Evolutionary conservation across 768 basidiomycete genomes (phyloP).

Genomic region (Xerocomellus intermedius): DNA sequence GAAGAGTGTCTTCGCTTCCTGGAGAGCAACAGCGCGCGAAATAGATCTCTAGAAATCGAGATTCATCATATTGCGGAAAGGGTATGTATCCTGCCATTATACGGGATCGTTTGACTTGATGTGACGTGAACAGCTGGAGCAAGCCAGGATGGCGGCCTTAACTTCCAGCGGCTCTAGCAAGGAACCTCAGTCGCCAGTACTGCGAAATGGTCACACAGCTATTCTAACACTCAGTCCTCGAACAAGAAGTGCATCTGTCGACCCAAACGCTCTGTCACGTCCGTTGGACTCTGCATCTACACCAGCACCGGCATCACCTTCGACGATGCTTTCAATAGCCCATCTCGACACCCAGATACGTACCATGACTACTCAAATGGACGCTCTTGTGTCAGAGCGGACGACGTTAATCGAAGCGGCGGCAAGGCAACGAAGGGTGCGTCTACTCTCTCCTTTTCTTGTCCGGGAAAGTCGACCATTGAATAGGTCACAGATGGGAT

Average conservation of each 20-base stretch:
- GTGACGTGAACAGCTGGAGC: conserved; percentile 18
- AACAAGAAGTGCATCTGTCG: conserved; percentile 23
- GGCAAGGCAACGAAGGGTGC: conserved; percentile 24
- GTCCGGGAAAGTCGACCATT: neutral
- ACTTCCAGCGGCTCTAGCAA: neutral
- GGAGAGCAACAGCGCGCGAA: conserved; percentile 38
- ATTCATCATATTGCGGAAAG: conserved; percentile 38
- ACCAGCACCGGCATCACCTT: conserved; percentile 1
- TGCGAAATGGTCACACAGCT: neutral
- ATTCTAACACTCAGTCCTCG: conserved; percentile 7
- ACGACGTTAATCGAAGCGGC: conserved; percentile 26
- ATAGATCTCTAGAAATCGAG: conserved; percentile 45
- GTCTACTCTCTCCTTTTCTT: neutral
- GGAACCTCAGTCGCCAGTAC: neutral
- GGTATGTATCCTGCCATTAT: conserved; percentile 24
- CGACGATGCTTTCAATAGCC: conserved; percentile 19
- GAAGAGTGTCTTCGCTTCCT: conserved; percentile 42
- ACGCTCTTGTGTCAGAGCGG: conserved; percentile 40
- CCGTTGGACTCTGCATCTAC: neutral
- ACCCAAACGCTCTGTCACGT: conserved; percentile 14
- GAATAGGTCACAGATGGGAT: conserved; percentile 16
- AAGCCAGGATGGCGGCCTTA: conserved; percentile 13
- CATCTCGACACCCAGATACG: conserved; percentile 39
- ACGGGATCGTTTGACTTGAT: neutral
- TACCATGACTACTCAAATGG: conserved; percentile 34